Evolutionary conservation across 2,329 filamentous ascomycete genomes (phyloP).

Genomic region (Magnaporthales sp.): DNA sequence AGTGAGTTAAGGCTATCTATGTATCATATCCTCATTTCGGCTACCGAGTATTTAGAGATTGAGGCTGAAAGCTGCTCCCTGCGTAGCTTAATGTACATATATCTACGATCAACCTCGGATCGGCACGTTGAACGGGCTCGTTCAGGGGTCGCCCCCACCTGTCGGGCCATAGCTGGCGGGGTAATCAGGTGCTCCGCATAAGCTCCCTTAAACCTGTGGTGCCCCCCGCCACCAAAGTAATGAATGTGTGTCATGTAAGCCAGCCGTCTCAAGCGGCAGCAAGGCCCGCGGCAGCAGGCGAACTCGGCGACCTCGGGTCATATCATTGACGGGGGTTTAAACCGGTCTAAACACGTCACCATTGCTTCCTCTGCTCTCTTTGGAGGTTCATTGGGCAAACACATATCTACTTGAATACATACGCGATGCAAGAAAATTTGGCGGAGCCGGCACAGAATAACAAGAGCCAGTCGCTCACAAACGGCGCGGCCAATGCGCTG

Average conservation of each 20-base stretch:
- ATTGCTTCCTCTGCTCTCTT: not conserved
- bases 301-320: not conserved
- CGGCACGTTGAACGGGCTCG: not conserved
- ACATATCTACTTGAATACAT: not conserved
- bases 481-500: slow-evolving; percentile 2
- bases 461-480: not conserved
- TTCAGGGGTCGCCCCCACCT: not conserved
- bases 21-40: too few relatives aligned
- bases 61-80: not conserved
- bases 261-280: too few relatives aligned
- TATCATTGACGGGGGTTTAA: not conserved
- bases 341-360: not conserved
- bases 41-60: too few relatives aligned
- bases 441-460: not conserved
- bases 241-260: not conserved
- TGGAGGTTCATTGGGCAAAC: not conserved
- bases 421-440: not conserved
- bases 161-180: not conserved
- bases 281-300: not conserved
- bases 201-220: not conserved
- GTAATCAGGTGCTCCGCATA: not conserved
- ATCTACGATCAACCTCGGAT: not conserved
- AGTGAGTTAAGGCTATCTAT: too few relatives aligned
- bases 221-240: not conserved
- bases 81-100: not conserved